Conservation (phyloP, 257 asterid species). For the Penstemon davidsonii region DNA sequence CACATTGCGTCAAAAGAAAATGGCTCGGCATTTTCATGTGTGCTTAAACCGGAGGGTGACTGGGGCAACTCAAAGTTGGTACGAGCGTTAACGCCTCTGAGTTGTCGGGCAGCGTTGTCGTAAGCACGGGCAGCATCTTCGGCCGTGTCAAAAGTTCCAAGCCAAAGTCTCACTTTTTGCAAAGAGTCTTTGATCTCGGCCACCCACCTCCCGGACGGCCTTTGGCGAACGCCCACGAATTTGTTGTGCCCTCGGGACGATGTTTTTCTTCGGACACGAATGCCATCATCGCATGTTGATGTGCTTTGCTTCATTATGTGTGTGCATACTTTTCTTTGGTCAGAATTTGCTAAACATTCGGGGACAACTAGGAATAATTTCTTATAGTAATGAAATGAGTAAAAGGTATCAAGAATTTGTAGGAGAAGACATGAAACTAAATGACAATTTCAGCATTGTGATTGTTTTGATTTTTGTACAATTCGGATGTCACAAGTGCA, state of each 20-base stretch:
- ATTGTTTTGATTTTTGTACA: background rate
- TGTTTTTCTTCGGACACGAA: conserved; percentile 43
- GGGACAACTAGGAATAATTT: background rate
- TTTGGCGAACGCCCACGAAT: conserved; percentile 73
- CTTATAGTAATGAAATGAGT: conserved; percentile 32
- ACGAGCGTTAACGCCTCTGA: conserved; percentile 66
- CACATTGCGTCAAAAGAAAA: conserved; percentile 77
- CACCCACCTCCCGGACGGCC: conserved; percentile 92
- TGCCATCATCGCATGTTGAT: conserved; percentile 28
- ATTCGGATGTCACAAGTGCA: conserved; percentile 41
- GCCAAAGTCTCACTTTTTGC: conserved; percentile 78
- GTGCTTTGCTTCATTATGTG: conserved; percentile 47
- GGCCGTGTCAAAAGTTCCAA: conserved; percentile 80
- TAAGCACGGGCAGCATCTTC: conserved; percentile 87
- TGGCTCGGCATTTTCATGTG: conserved; percentile 41
- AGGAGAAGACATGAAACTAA: conserved; percentile 29
- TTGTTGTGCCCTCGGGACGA: conserved; percentile 74
- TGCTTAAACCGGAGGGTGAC: background rate
- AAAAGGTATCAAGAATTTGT: conserved; percentile 26
- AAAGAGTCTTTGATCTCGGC: conserved; percentile 86
- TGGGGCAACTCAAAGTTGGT: conserved; percentile 69
- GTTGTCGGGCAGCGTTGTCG: conserved; percentile 73
- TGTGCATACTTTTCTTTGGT: background rate
- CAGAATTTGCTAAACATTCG: conserved; percentile 1
- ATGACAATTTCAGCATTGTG: conserved; percentile 29